Evolutionary conservation across 2,329 filamentous ascomycete species (phyloP).

Genomic region (Colletotrichum sp.): DNA sequence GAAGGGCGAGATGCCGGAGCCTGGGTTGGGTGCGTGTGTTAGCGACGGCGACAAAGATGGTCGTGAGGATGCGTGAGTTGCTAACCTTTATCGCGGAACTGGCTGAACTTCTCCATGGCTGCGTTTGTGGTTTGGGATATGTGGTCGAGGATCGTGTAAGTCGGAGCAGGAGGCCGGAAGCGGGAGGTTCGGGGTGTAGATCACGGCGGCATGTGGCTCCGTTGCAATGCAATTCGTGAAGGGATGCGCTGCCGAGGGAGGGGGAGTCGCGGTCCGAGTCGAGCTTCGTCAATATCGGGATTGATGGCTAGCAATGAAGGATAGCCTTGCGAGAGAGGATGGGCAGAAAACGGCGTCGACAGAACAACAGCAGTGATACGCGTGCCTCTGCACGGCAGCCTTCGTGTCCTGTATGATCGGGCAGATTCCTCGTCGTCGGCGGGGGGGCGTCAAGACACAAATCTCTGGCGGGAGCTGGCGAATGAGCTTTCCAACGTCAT

Average conservation of each 20-base stretch:
- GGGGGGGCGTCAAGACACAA: constrained; percentile 11
- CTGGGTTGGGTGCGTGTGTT: constrained; percentile 50
- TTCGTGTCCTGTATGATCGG: neutral
- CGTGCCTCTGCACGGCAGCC: neutral
- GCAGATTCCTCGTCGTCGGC: neutral
- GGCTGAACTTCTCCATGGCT: constrained; percentile 91
- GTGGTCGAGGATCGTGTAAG: neutral
- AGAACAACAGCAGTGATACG: neutral
- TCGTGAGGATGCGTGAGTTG: neutral
- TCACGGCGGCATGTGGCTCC: constrained; percentile 8
- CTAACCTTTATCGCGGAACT: constrained; percentile 87
- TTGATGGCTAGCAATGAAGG: neutral
- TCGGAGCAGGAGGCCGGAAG: neutral
- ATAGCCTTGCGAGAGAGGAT: neutral
- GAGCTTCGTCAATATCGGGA: neutral
- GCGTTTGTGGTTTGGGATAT: neutral
- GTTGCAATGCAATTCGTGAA: neutral
- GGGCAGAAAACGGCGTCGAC: neutral
- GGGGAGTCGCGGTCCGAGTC: neutral
- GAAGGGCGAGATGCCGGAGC: constrained; percentile 95
- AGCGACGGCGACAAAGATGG: neutral
- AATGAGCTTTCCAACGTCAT: constrained; percentile 20
- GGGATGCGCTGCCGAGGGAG: neutral
- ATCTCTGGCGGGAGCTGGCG: constrained; percentile 2
- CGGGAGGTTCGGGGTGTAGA: neutral